A percentile compares a stretch with the other conserved stretches of the same genome.
These are phyloP conservation scores for Galerina sulciceps DNA, from an alignment of 768 basidiomycete species.

Conservation along the genomic window DNA sequence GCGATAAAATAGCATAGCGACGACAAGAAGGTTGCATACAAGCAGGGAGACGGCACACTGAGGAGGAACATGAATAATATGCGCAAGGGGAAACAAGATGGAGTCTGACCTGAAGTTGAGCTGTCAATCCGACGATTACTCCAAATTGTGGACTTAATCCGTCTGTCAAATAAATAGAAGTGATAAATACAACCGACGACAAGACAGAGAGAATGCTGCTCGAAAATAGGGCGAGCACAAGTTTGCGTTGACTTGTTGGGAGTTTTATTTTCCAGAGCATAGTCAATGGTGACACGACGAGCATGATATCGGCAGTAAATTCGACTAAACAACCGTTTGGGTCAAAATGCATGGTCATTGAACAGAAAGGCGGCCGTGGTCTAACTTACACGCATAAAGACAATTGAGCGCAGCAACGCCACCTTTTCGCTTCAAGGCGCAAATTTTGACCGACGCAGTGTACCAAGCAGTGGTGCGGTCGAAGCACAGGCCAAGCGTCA, in stretches of 20 bases:
- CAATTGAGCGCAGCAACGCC: neutral
- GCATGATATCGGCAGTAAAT: conserved; percentile 26
- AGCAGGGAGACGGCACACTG: conserved; percentile 7
- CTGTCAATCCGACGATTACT: conserved; percentile 5
- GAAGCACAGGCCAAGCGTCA: conserved; percentile 10
- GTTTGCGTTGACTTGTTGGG: conserved; percentile 21
- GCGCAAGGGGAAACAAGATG: no score
- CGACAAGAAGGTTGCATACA: conserved; percentile 10
- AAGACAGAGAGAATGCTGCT: conserved; percentile 25
- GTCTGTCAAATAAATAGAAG: conserved; percentile 11
- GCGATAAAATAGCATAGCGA: neutral
- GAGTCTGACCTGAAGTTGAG: conserved; percentile 5
- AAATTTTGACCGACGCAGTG: neutral
- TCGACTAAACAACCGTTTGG: conserved; percentile 20
- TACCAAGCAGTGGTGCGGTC: conserved; percentile 1
- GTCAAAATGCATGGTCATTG: no score
- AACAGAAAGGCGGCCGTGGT: no score
- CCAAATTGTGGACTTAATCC: neutral
- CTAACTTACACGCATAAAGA: neutral
- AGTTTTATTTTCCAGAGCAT: conserved; percentile 28
- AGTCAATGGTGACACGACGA: conserved; percentile 28
- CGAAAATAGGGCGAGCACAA: conserved; percentile 30
- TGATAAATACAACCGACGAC: conserved; percentile 19
- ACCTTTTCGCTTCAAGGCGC: neutral
- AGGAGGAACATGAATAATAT: neutral